Base-by-base conservation (phyloP, 2,329 filamentous ascomycete species). In the Emericellopsis atlantica region DNA sequence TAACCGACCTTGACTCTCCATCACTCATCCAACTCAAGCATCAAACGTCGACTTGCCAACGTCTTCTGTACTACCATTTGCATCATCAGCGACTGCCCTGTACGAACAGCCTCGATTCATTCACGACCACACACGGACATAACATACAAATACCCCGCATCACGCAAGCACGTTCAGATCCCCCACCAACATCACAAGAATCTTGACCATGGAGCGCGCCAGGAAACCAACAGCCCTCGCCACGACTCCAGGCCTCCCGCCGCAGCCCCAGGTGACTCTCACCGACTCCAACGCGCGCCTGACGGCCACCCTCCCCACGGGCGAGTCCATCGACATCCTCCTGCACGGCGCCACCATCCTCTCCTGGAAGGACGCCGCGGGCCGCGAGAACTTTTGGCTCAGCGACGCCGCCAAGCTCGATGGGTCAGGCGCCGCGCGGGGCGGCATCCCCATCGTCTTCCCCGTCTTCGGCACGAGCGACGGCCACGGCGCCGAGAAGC, bases 341-440 rank as follows among this genome's bases (percentile, higher is more conserved):
- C 77, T 96, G n/a, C 84, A 84, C 54, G 92, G 92, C 44, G 92
- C 92, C 10, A 96, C 89, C 1, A 83, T 98, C 37, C 79, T 84
- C 44, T 92, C 84, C 62, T 98, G 92, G 92, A 94, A 92, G 70
- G 81, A 84, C 56, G 74, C 79, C 44, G 69, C 74, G 43, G 84
- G 84, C 37, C 66, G 76, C 42, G 89, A 95, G 67, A 88, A 88
- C 64, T 72, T 95, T 41, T 95, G 87, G 74, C 56, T 95, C 50
- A 92, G 84, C 62, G 77, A 88, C 45, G 78, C 72, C 43, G 84
- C 89, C 36, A 77, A 76, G 53, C 69, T 95, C 43, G 89, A 96
- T 56, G 90, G 92, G 40, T 81, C 73, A 50, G 95, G 94, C 69
- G 74, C 90, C 21, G 89, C 96, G 40, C 75, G 92, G 47, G 92